Percentiles rank a stretch among this genome's conserved stretches.
Evolutionary conservation across 305 asterid species (phyloP).

Genomic region (Rubia occidens): DNA sequence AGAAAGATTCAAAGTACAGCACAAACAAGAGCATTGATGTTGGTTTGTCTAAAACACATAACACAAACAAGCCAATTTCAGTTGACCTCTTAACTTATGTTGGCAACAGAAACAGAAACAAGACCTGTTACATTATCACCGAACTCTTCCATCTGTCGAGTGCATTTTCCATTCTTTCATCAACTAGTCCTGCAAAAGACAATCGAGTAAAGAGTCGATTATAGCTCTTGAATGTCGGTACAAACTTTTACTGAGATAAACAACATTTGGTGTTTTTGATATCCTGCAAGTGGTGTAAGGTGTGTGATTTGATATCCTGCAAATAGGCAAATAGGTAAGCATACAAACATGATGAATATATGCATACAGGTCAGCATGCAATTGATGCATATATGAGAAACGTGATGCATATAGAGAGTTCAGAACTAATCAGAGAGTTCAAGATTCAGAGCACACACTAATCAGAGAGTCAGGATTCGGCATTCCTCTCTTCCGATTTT

Average conservation of each 20-base stretch:
- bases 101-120: slow-evolving; percentile 16
- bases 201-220: background rate
- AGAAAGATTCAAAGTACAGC: slow-evolving; percentile 12
- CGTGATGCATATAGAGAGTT: too few relatives aligned
- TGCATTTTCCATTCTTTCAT: slow-evolving; percentile 18
- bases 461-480: too few relatives aligned
- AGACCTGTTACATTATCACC: background rate
- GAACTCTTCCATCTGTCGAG: slow-evolving; percentile 11
- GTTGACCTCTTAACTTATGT: slow-evolving; percentile 18
- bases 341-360: too few relatives aligned
- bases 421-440: too few relatives aligned
- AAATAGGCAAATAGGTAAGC: too few relatives aligned
- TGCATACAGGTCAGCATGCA: too few relatives aligned
- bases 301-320: background rate
- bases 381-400: too few relatives aligned
- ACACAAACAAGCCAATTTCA: slow-evolving; percentile 21
- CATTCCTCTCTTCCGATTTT: too few relatives aligned
- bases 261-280: too few relatives aligned
- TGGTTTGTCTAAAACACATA: slow-evolving; percentile 9
- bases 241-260: background rate
- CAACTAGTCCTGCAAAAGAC: slow-evolving; percentile 34
- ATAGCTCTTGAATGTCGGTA: background rate
- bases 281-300: background rate
- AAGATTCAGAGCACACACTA: too few relatives aligned
- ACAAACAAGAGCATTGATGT: slow-evolving; percentile 3